phyloP scores from a whole-genome alignment of 1,139 yeast genomes.

The Nakaseomyces bracarensis region DNA sequence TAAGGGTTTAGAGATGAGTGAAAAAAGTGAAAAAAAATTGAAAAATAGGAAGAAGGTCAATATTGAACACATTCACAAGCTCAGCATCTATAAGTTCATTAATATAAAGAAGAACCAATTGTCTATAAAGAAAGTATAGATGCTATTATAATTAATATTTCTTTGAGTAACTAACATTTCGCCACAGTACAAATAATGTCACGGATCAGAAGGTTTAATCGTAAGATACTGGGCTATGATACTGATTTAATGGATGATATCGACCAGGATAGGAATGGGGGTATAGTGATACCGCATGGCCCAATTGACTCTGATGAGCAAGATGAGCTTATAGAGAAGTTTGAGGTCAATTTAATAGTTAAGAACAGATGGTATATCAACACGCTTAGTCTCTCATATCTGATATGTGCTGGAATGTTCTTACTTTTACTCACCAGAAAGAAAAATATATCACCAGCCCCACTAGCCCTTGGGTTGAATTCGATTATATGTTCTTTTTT shows the following conservation, averaged over 20 bases:
- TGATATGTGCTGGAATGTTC: conserved; percentile 22
- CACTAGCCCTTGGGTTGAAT: conserved; percentile 18
- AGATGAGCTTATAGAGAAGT: conserved; percentile 24
- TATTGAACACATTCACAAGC: too few species aligned
- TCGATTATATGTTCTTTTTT: conserved; percentile 26
- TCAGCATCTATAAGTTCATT: too few species aligned
- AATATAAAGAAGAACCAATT: too few species aligned
- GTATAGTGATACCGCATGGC: background rate
- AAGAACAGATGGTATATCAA: conserved; percentile 20
- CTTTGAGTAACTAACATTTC: too few species aligned
- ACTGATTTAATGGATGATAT: background rate
- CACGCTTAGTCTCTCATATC: conserved; percentile 16
- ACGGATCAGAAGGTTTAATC: conserved; percentile 22
- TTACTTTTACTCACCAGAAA: conserved; percentile 17
- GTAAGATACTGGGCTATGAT: conserved; percentile 13
- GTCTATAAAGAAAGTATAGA: too few species aligned
- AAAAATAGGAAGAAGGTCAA: too few species aligned
- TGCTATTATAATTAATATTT: too few species aligned
- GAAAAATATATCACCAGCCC: conserved; percentile 5
- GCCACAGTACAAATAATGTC: too few species aligned
- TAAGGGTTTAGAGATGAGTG: too few species aligned
- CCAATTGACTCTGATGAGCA: conserved; percentile 31
- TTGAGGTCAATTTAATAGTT: conserved; percentile 20
- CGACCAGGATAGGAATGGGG: background rate
- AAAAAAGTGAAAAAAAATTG: background rate